Percentiles rank a stretch among this genome's conserved stretches.
phyloP scores from a whole-genome alignment of 1,284 basidiomycete species.

The Malassezia arunalokei region DNA sequence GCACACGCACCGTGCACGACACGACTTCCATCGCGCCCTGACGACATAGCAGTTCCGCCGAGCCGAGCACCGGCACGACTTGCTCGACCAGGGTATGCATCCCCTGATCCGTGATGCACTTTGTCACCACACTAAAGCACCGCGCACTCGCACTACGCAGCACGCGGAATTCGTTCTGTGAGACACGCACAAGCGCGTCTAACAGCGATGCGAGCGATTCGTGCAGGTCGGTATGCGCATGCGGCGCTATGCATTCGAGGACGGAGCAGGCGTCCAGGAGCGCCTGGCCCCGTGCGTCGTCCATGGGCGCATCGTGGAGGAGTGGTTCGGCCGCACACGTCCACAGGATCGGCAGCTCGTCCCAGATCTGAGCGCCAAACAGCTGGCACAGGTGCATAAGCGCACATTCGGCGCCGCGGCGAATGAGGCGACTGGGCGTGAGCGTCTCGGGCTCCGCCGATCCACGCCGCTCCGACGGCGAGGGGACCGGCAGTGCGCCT shows the following conservation, averaged over 20 bases:
- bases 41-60: constrained; percentile 64
- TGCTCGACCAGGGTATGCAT: constrained; percentile 79
- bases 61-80: constrained; percentile 72
- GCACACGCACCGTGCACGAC: constrained; percentile 75
- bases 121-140: constrained; percentile 75
- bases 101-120: constrained; percentile 67
- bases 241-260: constrained; percentile 66
- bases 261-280: constrained; percentile 86
- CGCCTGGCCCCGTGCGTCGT: constrained; percentile 59
- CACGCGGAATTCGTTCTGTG: constrained; percentile 74
- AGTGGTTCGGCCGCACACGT: constrained; percentile 73
- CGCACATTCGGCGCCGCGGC: constrained; percentile 71
- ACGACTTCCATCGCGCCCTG: constrained; percentile 76
- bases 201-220: constrained; percentile 61
- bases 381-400: constrained; percentile 64
- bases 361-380: constrained; percentile 65
- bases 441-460: constrained; percentile 9
- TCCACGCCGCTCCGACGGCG: not conserved
- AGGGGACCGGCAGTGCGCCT: constrained; percentile 53
- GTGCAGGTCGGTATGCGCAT: constrained; percentile 62
- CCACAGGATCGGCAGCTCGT: constrained; percentile 81
- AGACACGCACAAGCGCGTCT: constrained; percentile 61
- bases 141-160: constrained; percentile 75
- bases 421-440: constrained; percentile 48
- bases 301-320: constrained; percentile 47